phyloP scores from a whole-genome alignment of 2,329 filamentous ascomycete species.

The Microsporum canis region DNA sequence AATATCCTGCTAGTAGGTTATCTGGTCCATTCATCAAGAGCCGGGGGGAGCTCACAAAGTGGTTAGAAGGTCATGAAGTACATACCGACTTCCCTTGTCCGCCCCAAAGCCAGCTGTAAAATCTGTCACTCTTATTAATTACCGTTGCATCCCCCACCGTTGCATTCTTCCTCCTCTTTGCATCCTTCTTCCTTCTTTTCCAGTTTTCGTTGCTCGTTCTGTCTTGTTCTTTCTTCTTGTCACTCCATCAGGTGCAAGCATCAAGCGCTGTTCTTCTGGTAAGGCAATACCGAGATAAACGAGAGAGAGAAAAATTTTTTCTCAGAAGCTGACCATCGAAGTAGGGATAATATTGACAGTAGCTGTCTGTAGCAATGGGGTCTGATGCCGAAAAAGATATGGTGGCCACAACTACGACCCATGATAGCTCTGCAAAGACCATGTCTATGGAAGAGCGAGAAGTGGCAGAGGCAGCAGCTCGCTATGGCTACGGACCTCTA shows the following conservation, averaged over 20 bases:
- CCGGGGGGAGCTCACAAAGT: neutral
- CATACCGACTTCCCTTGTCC: neutral
- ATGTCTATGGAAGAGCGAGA: constrained; percentile 37
- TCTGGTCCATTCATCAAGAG: neutral
- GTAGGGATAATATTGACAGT: neutral
- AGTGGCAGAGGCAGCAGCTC: constrained; percentile 35
- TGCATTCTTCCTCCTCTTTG: neutral
- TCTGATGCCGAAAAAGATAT: constrained; percentile 2
- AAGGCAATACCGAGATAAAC: neutral
- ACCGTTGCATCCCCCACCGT: neutral
- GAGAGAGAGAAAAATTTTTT: neutral
- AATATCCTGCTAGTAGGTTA: neutral
- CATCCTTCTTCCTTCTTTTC: neutral
- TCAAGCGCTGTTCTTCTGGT: neutral
- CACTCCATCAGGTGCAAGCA: neutral
- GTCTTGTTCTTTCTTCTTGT: neutral
- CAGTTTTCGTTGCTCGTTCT: neutral
- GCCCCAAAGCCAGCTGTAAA: neutral
- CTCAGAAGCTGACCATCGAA: neutral
- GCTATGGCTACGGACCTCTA: constrained; percentile 42
- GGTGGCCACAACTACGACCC: constrained; percentile 26
- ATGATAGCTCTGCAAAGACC: constrained; percentile 8
- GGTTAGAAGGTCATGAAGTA: neutral
- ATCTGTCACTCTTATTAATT: neutral
- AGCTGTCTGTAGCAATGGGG: neutral